Evolutionary conservation across 108 stramenopile genomes (phyloP).

Genomic region (Cyclotella distinguenda): DNA sequence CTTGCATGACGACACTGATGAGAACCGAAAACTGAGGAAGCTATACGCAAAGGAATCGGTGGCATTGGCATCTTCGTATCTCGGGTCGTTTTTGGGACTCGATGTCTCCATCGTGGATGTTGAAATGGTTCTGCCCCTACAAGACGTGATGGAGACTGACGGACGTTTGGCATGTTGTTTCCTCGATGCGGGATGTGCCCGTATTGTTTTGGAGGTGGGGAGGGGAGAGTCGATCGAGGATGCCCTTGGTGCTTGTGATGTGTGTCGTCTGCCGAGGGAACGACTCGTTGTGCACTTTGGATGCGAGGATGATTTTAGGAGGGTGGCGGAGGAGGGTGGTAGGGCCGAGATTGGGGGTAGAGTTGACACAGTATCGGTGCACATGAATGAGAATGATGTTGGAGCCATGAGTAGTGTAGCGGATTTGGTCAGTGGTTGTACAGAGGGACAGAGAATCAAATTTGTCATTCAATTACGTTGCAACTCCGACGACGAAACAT

Average conservation of each 20-base stretch:
- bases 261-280: conserved; percentile 64
- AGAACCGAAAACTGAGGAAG: conserved; percentile 65
- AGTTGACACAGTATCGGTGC: conserved; percentile 14
- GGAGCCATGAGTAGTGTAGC: background rate
- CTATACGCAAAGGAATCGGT: conserved; percentile 80
- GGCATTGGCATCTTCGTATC: conserved; percentile 61
- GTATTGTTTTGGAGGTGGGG: conserved; percentile 45
- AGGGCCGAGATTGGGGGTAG: background rate
- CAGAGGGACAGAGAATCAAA: conserved; percentile 25
- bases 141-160: conserved; percentile 55
- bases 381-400: conserved; percentile 4
- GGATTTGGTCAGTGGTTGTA: conserved; percentile 3
- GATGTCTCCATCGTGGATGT: conserved; percentile 79
- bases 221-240: background rate
- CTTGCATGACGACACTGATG: conserved; percentile 27
- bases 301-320: background rate
- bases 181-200: conserved; percentile 78
- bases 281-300: conserved; percentile 65
- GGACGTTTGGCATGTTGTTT: conserved; percentile 75
- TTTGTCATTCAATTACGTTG: conserved; percentile 35
- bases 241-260: conserved; percentile 59
- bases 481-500: background rate
- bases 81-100: conserved; percentile 52
- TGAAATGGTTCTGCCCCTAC: conserved; percentile 53
- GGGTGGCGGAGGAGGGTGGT: background rate